Percentiles rank a stretch among this genome's conserved stretches.
Evolutionary conservation across 345 rosid species (phyloP).

Genomic region (Aquilaria yunnanensis): DNA sequence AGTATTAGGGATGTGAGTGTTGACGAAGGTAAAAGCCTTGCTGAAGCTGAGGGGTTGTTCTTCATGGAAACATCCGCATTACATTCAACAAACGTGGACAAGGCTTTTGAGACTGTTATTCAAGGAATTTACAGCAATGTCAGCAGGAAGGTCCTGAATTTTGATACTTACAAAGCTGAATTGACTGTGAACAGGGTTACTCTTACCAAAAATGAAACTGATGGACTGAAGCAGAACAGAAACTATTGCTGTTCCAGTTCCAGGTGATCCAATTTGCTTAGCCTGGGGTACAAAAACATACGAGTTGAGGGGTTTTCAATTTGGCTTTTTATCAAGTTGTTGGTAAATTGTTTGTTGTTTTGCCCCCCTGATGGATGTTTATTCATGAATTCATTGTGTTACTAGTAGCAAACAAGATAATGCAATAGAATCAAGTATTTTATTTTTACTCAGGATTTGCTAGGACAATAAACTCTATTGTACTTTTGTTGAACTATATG

Average conservation of each 20-base stretch:
- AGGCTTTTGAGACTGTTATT: constrained; percentile 70
- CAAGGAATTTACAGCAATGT: constrained; percentile 57
- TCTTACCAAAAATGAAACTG: constrained; percentile 36
- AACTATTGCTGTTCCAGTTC: constrained; percentile 60
- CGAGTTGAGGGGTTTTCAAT: constrained; percentile 8
- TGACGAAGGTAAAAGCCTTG: constrained; percentile 69
- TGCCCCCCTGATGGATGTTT: constrained; percentile 1
- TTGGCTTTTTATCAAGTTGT: constrained; percentile 6
- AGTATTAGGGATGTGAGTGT: constrained; percentile 58
- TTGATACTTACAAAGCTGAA: constrained; percentile 71
- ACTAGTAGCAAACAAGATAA: neutral
- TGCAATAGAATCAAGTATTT: constrained; percentile 7
- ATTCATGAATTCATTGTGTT: constrained; percentile 5
- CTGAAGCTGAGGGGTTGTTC: constrained; percentile 67
- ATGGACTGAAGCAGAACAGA: constrained; percentile 30
- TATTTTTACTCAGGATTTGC: constrained; percentile 8
- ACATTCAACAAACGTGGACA: constrained; percentile 62
- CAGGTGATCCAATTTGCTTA: constrained; percentile 25
- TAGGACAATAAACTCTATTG: neutral
- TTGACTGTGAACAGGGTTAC: constrained; percentile 59
- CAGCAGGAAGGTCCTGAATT: constrained; percentile 60
- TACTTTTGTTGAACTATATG: neutral
- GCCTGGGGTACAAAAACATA: neutral
- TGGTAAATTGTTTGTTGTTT: constrained; percentile 9
- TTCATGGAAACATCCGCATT: constrained; percentile 84